Evolutionary conservation across 75 land plant species (phyloP).

Genomic region (Cryptomeria japonica): DNA sequence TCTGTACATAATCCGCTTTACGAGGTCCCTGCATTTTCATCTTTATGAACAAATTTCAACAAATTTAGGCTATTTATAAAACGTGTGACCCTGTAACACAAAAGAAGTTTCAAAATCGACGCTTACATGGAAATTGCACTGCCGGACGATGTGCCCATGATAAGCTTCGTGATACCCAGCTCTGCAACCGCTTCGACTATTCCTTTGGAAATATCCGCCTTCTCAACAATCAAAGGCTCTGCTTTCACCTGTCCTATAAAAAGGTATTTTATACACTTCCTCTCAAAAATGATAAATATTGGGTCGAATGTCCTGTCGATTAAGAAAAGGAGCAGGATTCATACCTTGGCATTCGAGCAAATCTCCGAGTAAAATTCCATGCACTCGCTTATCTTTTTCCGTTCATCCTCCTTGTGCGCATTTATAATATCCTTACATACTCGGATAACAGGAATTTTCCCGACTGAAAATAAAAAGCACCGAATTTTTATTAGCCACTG

Average conservation of each 20-base stretch:
- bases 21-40: not conserved
- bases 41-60: not conserved
- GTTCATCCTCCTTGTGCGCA: not conserved
- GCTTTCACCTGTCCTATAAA: slow-evolving; percentile 13
- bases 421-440: not conserved
- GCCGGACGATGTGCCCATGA: slow-evolving; percentile 9
- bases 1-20: not conserved
- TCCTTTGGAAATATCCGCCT: not conserved
- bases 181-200: slow-evolving; percentile 7
- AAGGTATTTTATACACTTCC: not conserved
- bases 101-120: not conserved
- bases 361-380: not conserved
- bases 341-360: not conserved
- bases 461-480: not conserved
- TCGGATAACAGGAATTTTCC: not conserved
- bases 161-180: slow-evolving; percentile 12
- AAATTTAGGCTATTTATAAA: not conserved
- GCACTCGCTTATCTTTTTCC: not conserved
- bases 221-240: not conserved
- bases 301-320: no score
- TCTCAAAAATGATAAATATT: no score
- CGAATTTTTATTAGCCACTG: not conserved
- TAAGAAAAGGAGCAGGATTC: not conserved
- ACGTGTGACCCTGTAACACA: no score
- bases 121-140: not conserved